Evolutionary conservation across 148 eudicot genomes (phyloP), one percentile per base, ranked within the genome.

Genomic region (Mesembryanthemum crystallinum): DNA sequence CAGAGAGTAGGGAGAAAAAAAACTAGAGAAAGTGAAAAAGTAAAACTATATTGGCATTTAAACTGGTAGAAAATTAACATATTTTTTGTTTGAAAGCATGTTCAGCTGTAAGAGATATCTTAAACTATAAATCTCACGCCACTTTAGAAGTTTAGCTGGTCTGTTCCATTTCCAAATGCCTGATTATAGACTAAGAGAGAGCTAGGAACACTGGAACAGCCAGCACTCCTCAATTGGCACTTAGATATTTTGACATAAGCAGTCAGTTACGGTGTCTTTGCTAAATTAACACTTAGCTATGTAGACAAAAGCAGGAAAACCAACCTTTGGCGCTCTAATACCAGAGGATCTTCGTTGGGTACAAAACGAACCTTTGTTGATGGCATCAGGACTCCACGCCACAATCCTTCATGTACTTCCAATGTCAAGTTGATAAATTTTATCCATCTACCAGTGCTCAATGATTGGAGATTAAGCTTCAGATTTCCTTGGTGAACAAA

Each of bases 381-480:
- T 65, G 91, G 82, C 80, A 70, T 75, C 67, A 92, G 77, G 84
- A 86, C 67, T 67, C 92, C 98, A 75, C 73, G 60, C 98, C 98
- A 92, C 69, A 89, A 52, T 43, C 91, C 96, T 64, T 76, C 77
- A 32, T 66, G 82, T 75, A 81, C 73, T 69, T 83, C 81, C 76
- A 76, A 83, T 72, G 67, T 76, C 39, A 92, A 73, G 60, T 87
- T 85, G 62, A 85, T 59, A 74, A 92, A 71, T 71, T 81, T 87
- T 47, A 87, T 88, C 98, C 98, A 94, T 85, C 85, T 85, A 76
- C 88, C 91, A 76, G 81, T 23, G 69, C 73, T 78, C 24, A 92
- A 71, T 33, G 89, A 80, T 62, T 84, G 69, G 42, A 89, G 82
- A 73, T 86, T 83, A 76, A 92, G 82, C 72, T 88, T 79, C 76